Evolutionary conservation across 1,284 basidiomycete genomes (phyloP), one percentile per base, ranked within the genome.

Genomic region (Cystobasidium pallidum): DNA sequence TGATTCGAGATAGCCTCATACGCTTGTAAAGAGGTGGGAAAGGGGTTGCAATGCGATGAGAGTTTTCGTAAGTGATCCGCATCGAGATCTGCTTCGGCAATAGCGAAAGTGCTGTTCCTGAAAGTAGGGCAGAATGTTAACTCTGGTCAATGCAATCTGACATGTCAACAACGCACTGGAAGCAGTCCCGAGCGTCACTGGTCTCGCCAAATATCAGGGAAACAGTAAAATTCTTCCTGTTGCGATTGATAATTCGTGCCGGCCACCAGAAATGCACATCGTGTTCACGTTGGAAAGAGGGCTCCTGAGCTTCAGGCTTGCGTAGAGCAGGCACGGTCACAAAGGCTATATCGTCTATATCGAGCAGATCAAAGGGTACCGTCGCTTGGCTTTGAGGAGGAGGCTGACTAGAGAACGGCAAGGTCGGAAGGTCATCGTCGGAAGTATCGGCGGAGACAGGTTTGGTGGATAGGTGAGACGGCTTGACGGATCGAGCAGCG

Each of bases 221-320:
- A 11, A 70, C 67, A 13, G 45, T 70, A 45, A 70, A 70, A 15
- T 59, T 62, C 24, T 21, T 24, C 17, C 43, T 36, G 34, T 70
- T 70, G 7, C 67, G 55, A 41, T 58, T 70, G 11, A 15, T 15
- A 15, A 70, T 62, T 19, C 30, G 21, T 19, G 67, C 67, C n/a
- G 67, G 67, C 67, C 67, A 70, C 67, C 67, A 70, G 32, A 70
- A 70, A 13, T 21, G 28, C 7, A 55, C 57, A 3, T 19, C 13
- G 21, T 24, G 34, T 4, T 36, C 17, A 19, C 11, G 15, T 34
- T 21, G 45, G 2, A 1, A 13, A n/a, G 30, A 0, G 3, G 32
- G 21, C 11, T 21, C 30, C 2, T 39, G 17, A 3, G 13, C 26
- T 17, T 21, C 1, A 21, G n/a, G 39, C 41, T 67, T 67, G 2